Percentiles rank a stretch among this genome's conserved stretches.
These are phyloP conservation scores for Sporothrix globosa DNA, from an alignment of 2,329 filamentous ascomycete species.

Conservation along the genomic window DNA sequence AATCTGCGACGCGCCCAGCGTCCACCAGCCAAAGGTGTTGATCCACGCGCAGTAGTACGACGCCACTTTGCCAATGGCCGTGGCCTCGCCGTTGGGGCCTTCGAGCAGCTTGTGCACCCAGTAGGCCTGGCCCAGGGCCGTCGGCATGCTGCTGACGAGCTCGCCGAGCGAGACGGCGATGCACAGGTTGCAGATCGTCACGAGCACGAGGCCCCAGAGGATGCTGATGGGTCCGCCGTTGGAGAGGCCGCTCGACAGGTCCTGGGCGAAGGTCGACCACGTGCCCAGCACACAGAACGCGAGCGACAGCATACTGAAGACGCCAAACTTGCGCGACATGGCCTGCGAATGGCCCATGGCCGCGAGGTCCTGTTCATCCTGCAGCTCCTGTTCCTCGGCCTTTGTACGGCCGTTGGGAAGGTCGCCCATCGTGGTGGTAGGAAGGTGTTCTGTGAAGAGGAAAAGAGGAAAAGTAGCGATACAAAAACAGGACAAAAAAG, in stretches of 20 bases:
- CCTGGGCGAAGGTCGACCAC: slow-evolving; percentile 36
- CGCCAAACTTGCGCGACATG: slow-evolving; percentile 34
- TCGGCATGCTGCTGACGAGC: slow-evolving; percentile 62
- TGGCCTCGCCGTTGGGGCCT: slow-evolving; percentile 45
- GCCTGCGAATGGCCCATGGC: slow-evolving; percentile 35
- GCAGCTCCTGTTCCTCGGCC: slow-evolving; percentile 30
- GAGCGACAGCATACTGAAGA: slow-evolving; percentile 35
- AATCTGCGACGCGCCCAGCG: slow-evolving; percentile 35
- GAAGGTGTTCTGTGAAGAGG: neutral
- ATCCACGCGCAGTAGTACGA: slow-evolving; percentile 35
- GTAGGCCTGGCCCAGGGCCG: slow-evolving; percentile 62
- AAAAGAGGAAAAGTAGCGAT: neutral
- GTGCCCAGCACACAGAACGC: slow-evolving; percentile 37
- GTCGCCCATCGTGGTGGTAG: slow-evolving; percentile 22
- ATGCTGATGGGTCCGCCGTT: slow-evolving; percentile 71
- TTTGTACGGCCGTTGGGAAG: slow-evolving; percentile 27
- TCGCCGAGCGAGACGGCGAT: slow-evolving; percentile 66
- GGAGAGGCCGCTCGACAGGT: slow-evolving; percentile 56
- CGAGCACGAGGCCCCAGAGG: slow-evolving; percentile 72
- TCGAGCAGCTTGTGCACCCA: slow-evolving; percentile 54
- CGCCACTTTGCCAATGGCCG: slow-evolving; percentile 20
- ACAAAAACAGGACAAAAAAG: neutral
- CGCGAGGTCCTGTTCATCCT: slow-evolving; percentile 34
- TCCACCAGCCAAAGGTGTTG: slow-evolving; percentile 37
- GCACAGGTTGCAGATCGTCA: slow-evolving; percentile 71